Conservation (phyloP, 306 rosid species). For the Fagus sylvatica region DNA sequence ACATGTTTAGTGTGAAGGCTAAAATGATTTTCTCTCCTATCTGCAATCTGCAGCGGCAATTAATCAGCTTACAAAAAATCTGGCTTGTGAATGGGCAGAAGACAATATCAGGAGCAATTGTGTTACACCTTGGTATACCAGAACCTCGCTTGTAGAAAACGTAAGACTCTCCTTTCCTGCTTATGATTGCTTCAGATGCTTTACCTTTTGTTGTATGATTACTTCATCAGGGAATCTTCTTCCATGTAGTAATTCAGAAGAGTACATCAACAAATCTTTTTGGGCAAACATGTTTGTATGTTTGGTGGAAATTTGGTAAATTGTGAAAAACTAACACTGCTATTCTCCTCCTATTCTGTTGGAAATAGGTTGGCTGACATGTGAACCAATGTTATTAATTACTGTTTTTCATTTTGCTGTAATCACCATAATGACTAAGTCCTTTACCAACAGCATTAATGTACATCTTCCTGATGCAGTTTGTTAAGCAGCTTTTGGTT, state of each 20-base stretch:
- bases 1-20: slow-evolving; percentile 11
- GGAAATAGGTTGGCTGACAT: not conserved
- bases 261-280: not conserved
- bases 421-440: not conserved
- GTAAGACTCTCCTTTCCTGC: slow-evolving; percentile 48
- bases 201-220: not conserved
- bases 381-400: not conserved
- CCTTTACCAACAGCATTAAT: not conserved
- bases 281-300: not conserved
- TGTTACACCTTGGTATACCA: slow-evolving; percentile 88
- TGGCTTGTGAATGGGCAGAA: slow-evolving; percentile 98
- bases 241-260: not conserved
- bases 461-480: not conserved
- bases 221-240: not conserved
- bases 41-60: slow-evolving; percentile 70
- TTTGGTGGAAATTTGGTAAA: not conserved
- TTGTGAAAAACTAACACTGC: not conserved
- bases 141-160: slow-evolving; percentile 58
- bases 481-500: not conserved
- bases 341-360: not conserved
- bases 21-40: not conserved
- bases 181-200: not conserved
- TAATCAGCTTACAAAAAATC: slow-evolving; percentile 71
- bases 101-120: slow-evolving; percentile 80
- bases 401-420: not conserved